Percentiles rank a stretch among this genome's conserved stretches.
Evolutionary conservation across 345 rosid species (phyloP).

Genomic region (Orychophragmus violaceus): DNA sequence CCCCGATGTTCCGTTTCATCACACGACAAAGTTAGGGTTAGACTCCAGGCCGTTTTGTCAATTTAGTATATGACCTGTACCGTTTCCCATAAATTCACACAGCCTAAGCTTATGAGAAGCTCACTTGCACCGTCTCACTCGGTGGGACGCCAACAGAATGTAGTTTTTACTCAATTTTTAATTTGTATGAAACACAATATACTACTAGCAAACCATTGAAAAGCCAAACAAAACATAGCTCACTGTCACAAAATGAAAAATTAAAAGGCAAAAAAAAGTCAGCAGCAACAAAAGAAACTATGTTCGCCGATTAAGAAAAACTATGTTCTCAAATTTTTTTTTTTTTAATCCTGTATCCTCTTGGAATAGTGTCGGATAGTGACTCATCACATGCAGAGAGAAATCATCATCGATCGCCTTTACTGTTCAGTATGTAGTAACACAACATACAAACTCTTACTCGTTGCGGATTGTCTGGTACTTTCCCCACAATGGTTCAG

Average conservation of each 20-base stretch:
- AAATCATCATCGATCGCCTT: background rate
- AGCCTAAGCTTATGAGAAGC: background rate
- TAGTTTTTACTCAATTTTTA: background rate
- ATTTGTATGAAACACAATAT: background rate
- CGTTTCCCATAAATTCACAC: background rate
- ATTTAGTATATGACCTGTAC: too few relatives aligned
- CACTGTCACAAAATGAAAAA: too few relatives aligned
- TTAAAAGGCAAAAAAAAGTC: background rate
- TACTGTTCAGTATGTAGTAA: background rate
- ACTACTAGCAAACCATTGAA: background rate
- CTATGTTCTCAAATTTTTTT: background rate
- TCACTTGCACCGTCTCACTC: background rate
- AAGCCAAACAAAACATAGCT: background rate
- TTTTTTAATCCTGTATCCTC: background rate
- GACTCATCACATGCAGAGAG: background rate
- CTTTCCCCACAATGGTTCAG: conserved; percentile 58
- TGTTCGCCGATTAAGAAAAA: background rate
- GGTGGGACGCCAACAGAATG: background rate
- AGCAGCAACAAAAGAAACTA: background rate
- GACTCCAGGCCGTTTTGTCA: background rate
- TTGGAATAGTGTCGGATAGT: background rate
- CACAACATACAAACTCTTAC: conserved; percentile 28
- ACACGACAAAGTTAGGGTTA: background rate
- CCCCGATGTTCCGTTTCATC: background rate
- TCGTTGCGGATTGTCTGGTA: conserved; percentile 82